These are phyloP conservation scores for Puccinia polysora DNA, from an alignment of 1,284 basidiomycete genomes.

Conservation along the genomic window DNA sequence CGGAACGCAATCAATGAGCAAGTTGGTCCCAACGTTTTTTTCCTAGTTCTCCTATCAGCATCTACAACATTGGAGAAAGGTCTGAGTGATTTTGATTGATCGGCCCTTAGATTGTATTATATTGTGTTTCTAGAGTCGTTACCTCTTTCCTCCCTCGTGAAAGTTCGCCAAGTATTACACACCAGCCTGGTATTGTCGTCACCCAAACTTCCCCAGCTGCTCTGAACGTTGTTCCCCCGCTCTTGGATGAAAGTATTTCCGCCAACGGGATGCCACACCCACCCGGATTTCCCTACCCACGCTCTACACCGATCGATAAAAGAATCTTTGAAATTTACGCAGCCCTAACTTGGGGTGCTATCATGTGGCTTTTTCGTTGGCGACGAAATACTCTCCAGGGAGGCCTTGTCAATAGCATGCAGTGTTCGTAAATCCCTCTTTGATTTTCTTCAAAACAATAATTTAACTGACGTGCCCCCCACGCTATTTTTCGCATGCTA, in stretches of 20 bases:
- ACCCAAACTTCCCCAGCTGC: constrained; percentile 47
- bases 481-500: background rate
- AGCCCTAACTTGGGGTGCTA: constrained; percentile 85
- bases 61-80: too few relatives aligned
- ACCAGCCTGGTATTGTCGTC: constrained; percentile 51
- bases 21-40: constrained; percentile 57
- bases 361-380: constrained; percentile 93
- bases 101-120: constrained; percentile 76
- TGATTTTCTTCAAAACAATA: background rate
- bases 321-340: constrained; percentile 81
- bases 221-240: constrained; percentile 52
- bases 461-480: background rate
- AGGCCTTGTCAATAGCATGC: constrained; percentile 67
- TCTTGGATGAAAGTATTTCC: constrained; percentile 50
- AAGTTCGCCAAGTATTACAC: constrained; percentile 34
- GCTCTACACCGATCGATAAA: constrained; percentile 72
- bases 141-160: constrained; percentile 50
- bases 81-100: background rate
- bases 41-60: too few relatives aligned
- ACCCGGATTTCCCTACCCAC: constrained; percentile 54
- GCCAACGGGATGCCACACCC: constrained; percentile 51
- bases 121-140: constrained; percentile 55
- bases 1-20: constrained; percentile 97
- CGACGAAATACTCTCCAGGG: constrained; percentile 80
- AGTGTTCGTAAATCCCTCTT: constrained; percentile 11